A percentile compares a stretch with the other conserved stretches of the same genome.
These are phyloP conservation scores for Antarctomyces pellizariae DNA, from an alignment of 495 filamentous ascomycete genomes.

Conservation along the genomic window DNA sequence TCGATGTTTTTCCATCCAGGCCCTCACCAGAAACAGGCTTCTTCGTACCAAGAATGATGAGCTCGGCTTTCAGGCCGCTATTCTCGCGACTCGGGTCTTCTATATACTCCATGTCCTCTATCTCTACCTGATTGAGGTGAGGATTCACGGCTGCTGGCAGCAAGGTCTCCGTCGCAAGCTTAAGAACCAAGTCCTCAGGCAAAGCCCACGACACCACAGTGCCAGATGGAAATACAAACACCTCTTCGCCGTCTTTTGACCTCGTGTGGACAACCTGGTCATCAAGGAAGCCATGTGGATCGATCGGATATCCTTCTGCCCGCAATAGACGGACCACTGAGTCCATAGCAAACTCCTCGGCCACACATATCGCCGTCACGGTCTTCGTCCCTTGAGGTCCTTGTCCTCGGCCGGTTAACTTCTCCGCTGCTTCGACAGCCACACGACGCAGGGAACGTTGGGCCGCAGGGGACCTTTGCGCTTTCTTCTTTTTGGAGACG, in stretches of 20 bases:
- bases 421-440: constrained; percentile 35
- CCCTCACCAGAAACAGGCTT: constrained; percentile 8
- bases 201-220: constrained; percentile 86
- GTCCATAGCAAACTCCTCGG: constrained; percentile 67
- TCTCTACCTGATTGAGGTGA: constrained; percentile 45
- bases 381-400: constrained; percentile 25
- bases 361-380: constrained; percentile 64
- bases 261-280: constrained; percentile 34
- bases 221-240: constrained; percentile 93
- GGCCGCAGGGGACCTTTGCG: constrained; percentile 22
- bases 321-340: constrained; percentile 44
- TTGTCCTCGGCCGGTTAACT: no score
- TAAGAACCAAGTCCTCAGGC: constrained; percentile 41
- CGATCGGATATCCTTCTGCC: constrained; percentile 41
- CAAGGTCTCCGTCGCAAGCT: constrained; percentile 48
- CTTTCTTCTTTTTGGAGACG: constrained; percentile 24
- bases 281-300: constrained; percentile 36
- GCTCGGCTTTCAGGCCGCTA: constrained; percentile 66
- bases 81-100: constrained; percentile 52
- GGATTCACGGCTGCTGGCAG: constrained; percentile 54
- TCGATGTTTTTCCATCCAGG: constrained; percentile 13
- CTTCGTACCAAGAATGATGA: constrained; percentile 72
- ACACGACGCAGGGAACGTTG: constrained; percentile 32
- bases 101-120: constrained; percentile 73
- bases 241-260: constrained; percentile 41